phyloP scores from a whole-genome alignment of 805 yeast species.

The Candida nitratophila region DNA sequence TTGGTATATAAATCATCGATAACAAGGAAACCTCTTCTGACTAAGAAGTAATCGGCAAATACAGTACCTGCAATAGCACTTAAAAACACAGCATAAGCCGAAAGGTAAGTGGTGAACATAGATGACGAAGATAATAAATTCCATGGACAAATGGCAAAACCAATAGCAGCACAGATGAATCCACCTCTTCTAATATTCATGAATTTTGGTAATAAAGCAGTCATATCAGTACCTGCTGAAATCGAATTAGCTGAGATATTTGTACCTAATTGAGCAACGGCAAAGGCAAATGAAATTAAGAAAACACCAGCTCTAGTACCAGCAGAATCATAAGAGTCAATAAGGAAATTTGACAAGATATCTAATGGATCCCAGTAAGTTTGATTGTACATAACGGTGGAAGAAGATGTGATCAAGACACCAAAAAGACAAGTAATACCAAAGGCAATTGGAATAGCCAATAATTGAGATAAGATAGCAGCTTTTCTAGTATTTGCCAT shows the following conservation, averaged over 20 bases:
- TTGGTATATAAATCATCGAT: slow-evolving; percentile 59
- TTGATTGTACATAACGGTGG: slow-evolving; percentile 56
- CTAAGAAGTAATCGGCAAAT: slow-evolving; percentile 58
- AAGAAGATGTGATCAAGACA: slow-evolving; percentile 76
- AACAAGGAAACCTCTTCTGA: slow-evolving; percentile 65
- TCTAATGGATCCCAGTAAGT: slow-evolving; percentile 83
- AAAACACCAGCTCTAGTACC: slow-evolving; percentile 80
- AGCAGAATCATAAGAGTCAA: slow-evolving; percentile 32
- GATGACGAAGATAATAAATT: slow-evolving; percentile 61
- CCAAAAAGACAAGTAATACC: slow-evolving; percentile 81
- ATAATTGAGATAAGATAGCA: slow-evolving; percentile 48
- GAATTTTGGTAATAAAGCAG: slow-evolving; percentile 57
- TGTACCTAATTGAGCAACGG: slow-evolving; percentile 72
- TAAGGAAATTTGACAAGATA: slow-evolving; percentile 56
- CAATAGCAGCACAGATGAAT: slow-evolving; percentile 65
- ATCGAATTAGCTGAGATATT: slow-evolving; percentile 68
- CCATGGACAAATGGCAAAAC: slow-evolving; percentile 79
- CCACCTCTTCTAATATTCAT: slow-evolving; percentile 77
- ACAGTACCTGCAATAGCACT: slow-evolving; percentile 79
- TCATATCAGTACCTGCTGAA: slow-evolving; percentile 67
- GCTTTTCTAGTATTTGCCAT: slow-evolving; percentile 55
- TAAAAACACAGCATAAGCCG: slow-evolving; percentile 77
- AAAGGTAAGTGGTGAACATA: slow-evolving; percentile 70
- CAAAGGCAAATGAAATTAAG: slow-evolving; percentile 62
- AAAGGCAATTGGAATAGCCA: slow-evolving; percentile 71